Conservation (phyloP, 75 land plant species). For the Sequoiadendron giganteum region DNA sequence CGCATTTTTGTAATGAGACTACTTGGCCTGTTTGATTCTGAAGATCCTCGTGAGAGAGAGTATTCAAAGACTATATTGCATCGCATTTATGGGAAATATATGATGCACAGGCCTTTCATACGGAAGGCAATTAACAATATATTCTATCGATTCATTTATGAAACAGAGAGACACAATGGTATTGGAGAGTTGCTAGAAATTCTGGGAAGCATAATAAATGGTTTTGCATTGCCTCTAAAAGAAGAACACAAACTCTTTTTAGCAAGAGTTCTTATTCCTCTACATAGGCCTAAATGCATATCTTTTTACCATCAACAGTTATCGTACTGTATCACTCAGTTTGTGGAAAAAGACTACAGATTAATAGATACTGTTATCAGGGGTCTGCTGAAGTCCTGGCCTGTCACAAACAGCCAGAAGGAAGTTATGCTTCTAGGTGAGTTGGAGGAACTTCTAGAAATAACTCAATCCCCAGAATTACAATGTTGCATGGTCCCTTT, state of each 20-base stretch:
- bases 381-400: constrained; percentile 29
- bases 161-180: constrained; percentile 37
- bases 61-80: constrained; percentile 43
- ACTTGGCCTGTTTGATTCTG: constrained; percentile 37
- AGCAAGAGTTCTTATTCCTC: constrained; percentile 21
- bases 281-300: constrained; percentile 29
- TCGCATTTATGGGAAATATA: constrained; percentile 38
- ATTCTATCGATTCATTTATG: constrained; percentile 32
- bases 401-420: constrained; percentile 37
- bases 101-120: constrained; percentile 46
- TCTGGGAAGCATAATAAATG: constrained; percentile 38
- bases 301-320: constrained; percentile 32
- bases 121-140: constrained; percentile 48
- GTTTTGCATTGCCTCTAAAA: constrained; percentile 34
- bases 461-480: constrained; percentile 38
- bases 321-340: constrained; percentile 34
- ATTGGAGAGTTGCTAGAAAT: constrained; percentile 34
- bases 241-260: constrained; percentile 28
- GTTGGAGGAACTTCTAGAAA: constrained; percentile 26
- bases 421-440: constrained; percentile 28
- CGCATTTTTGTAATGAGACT: constrained; percentile 26
- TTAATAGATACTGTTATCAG: constrained; percentile 24
- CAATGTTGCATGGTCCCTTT: constrained; percentile 33
- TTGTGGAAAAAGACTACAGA: constrained; percentile 30
- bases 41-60: constrained; percentile 41